phyloP scores from a whole-genome alignment of 805 yeast genomes.

The Lipomyces oligophaga region DNA sequence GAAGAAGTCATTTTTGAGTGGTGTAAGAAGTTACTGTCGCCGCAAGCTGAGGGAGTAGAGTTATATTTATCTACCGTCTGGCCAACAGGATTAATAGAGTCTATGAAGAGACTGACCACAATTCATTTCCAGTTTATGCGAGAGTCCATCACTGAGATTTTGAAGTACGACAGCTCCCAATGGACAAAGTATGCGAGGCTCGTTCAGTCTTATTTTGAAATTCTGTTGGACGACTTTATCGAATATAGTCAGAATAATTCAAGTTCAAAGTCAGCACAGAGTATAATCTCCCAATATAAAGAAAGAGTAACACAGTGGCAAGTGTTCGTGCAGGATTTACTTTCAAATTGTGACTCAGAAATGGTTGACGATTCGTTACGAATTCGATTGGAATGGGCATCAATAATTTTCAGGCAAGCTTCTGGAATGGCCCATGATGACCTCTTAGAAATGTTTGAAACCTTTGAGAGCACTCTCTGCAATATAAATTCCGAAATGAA shows the following conservation, averaged over 20 bases:
- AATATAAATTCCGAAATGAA: no score
- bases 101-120: slow-evolving; percentile 1
- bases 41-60: slow-evolving; percentile 13
- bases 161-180: not conserved
- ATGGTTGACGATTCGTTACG: not conserved
- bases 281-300: not conserved
- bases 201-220: slow-evolving; percentile 26
- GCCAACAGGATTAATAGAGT: slow-evolving; percentile 14
- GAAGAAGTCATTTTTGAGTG: slow-evolving; percentile 8
- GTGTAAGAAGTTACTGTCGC: slow-evolving; percentile 8
- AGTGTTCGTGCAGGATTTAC: slow-evolving; percentile 2
- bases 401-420: slow-evolving; percentile 45
- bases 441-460: slow-evolving; percentile 31
- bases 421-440: slow-evolving; percentile 40
- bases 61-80: slow-evolving; percentile 13
- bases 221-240: slow-evolving; percentile 26
- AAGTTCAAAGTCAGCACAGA: slow-evolving; percentile 1
- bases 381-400: slow-evolving; percentile 47
- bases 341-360: not conserved
- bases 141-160: slow-evolving; percentile 1
- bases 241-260: slow-evolving; percentile 11
- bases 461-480: no score
- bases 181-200: not conserved
- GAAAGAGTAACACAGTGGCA: slow-evolving; percentile 10
- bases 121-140: slow-evolving; percentile 10